Percentiles rank a stretch among this genome's conserved stretches.
Conservation (phyloP, 2,329 filamentous ascomycete species). For the Thelonectria discophora region DNA sequence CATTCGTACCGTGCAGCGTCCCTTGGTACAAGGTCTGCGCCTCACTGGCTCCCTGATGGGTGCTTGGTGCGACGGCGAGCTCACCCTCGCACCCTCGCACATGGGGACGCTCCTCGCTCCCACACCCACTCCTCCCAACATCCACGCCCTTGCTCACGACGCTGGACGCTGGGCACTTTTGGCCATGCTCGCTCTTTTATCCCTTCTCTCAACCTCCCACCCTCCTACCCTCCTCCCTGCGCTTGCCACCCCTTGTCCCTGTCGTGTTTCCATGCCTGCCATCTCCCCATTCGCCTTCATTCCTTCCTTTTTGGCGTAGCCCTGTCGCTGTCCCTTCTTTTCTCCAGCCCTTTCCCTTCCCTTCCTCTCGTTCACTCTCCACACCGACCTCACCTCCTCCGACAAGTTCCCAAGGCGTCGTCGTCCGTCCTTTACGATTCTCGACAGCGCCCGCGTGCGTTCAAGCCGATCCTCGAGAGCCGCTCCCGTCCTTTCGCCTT, state of each 20-base stretch:
- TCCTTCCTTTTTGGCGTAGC: constrained; percentile 43
- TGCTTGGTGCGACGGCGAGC: constrained; percentile 2
- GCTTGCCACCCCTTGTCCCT: constrained; percentile 37
- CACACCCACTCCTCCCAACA: constrained; percentile 21
- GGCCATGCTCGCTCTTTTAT: constrained; percentile 26
- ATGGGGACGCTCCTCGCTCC: neutral
- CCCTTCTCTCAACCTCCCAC: constrained; percentile 33
- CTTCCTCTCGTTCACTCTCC: constrained; percentile 40
- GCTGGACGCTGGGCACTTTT: constrained; percentile 24
- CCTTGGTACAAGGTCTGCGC: constrained; percentile 6
- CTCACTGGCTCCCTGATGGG: constrained; percentile 12
- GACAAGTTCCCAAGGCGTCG: constrained; percentile 47
- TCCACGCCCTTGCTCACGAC: constrained; percentile 27
- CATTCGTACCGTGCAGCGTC: constrained; percentile 2
- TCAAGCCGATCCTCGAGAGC: constrained; percentile 37
- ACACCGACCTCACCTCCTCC: constrained; percentile 44
- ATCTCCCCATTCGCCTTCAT: constrained; percentile 46
- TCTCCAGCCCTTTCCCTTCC: constrained; percentile 42
- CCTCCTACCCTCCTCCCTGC: constrained; percentile 34
- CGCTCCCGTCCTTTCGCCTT: constrained; percentile 32
- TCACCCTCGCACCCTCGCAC: constrained; percentile 25
- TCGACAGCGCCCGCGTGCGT: constrained; percentile 44
- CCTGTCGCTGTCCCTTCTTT: constrained; percentile 45
- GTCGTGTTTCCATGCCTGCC: constrained; percentile 47
- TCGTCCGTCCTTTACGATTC: constrained; percentile 44